Percentiles rank a stretch among this genome's conserved stretches.
These are phyloP conservation scores for Neonothopanus nambi DNA, from an alignment of 1,284 basidiomycete species.

Conservation along the genomic window DNA sequence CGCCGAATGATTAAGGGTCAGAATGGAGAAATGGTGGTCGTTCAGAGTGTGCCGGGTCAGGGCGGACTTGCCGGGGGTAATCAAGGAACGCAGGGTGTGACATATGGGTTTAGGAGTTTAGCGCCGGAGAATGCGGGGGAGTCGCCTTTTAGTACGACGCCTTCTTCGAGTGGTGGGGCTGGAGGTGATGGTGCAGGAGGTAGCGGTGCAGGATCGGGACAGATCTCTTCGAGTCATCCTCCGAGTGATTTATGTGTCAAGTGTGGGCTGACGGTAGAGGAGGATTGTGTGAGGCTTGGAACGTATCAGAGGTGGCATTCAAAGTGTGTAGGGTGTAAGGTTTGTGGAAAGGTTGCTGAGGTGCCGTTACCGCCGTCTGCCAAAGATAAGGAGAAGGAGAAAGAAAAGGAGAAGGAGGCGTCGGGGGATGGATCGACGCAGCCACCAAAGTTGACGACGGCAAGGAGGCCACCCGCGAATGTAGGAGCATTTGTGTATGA, in stretches of 20 bases:
- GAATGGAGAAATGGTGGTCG: conserved; percentile 57
- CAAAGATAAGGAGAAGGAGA: conserved; percentile 22
- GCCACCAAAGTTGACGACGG: conserved; percentile 59
- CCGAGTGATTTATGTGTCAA: conserved; percentile 90
- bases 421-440: conserved; percentile 30
- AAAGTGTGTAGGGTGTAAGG: conserved; percentile 81
- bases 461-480: conserved; percentile 75
- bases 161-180: not conserved
- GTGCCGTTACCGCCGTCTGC: conserved; percentile 41
- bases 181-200: conserved; percentile 27
- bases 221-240: conserved; percentile 59
- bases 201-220: conserved; percentile 28
- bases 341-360: conserved; percentile 80
- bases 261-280: conserved; percentile 91
- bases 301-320: conserved; percentile 98
- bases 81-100: conserved; percentile 75
- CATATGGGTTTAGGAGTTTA: conserved; percentile 87
- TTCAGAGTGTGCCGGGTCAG: not conserved
- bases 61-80: conserved; percentile 45
- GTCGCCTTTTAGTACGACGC: conserved; percentile 63
- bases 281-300: conserved; percentile 92
- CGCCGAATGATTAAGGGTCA: conserved; percentile 67
- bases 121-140: conserved; percentile 89
- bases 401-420: conserved; percentile 48
- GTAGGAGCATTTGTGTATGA: conserved; percentile 79